Base-by-base conservation (phyloP, 2,329 filamentous ascomycete species). In the Sporothrix mexicana region DNA sequence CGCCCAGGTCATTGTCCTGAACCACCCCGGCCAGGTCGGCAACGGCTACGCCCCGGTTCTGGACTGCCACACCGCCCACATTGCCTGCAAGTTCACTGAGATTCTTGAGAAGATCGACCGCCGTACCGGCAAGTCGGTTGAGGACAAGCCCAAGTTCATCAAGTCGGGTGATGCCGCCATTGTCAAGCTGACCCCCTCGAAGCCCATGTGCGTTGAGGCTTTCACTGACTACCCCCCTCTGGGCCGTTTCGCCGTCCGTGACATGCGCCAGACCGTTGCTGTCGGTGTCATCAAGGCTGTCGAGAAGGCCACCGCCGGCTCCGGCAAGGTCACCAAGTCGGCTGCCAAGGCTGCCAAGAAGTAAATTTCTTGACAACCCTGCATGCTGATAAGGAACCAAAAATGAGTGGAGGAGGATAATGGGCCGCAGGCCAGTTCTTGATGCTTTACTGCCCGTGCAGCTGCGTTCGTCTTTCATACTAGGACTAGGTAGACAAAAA, bases 131-230 rank as follows among this genome's bases (percentile, higher is more conserved):
- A 99, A 99, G 92, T 93, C 95, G 79, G 90, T 93, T 83, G 96
- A 99, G 88, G 83, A 88, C 85, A 84, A 83, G 83, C 96, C 96
- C 88, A 99, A 99, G 93, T 98, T 98, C 92, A 95, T 99, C 93
- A 99, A 99, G 94, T 98, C 95, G 82, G 96, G 96, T 92, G 96
- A 99, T 86, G 95, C 96, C 80, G 95, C 95, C 86, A 99, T 99
- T 88, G 96, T 99, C 89, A 98, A 98, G 94, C 98, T 99, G 96
- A 84, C 98, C 90, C 96, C 96, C 85, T 98, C 95, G 89, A 99
- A 99, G 95, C 96, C 96, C 85, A 99, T 99, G 96, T 99, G 96
- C 87, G 96, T 99, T 86, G 96, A 99, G 94, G 89, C 96, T 81
- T 99, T 98, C 94, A 98, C 95, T 82, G 94, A 98, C 84, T 99